phyloP scores from a whole-genome alignment of 2,329 filamentous ascomycete species.

The Fusarium longipes region DNA sequence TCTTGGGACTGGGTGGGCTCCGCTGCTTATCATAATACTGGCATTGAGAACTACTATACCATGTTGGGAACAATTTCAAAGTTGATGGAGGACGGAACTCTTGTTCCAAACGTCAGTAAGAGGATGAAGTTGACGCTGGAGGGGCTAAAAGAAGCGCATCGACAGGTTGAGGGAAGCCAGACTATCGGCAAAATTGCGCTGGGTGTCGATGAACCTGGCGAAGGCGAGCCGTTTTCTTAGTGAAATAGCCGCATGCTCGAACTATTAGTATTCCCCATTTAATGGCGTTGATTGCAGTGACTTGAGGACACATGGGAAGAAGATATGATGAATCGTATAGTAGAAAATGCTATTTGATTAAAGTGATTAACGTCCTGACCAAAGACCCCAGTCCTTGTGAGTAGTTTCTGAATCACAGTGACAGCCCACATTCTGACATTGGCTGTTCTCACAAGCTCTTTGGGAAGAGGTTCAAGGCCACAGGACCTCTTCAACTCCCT shows the following conservation, averaged over 20 bases:
- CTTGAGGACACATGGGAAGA: too few species aligned
- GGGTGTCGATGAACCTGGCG: background rate
- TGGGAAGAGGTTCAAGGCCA: background rate
- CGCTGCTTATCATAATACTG: background rate
- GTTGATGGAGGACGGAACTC: background rate
- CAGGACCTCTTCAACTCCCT: background rate
- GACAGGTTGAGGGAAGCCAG: background rate
- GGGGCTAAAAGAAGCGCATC: background rate
- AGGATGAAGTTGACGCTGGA: background rate
- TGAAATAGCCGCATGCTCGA: accelerated
- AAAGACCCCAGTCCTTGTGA: too few species aligned
- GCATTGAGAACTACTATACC: background rate
- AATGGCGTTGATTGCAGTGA: too few species aligned
- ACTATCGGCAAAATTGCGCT: background rate
- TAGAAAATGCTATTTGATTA: too few species aligned
- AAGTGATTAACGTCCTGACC: too few species aligned
- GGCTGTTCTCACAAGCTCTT: background rate
- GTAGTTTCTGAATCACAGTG: too few species aligned
- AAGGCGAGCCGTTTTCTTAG: background rate
- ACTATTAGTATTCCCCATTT: background rate
- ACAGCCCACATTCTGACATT: too few species aligned
- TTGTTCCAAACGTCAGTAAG: background rate
- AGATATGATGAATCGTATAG: too few species aligned
- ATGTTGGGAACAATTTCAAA: background rate
- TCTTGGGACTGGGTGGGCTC: conserved; percentile 1